Base-by-base conservation (phyloP, 2,329 filamentous ascomycete species). In the Pseudomassariella vexata region DNA sequence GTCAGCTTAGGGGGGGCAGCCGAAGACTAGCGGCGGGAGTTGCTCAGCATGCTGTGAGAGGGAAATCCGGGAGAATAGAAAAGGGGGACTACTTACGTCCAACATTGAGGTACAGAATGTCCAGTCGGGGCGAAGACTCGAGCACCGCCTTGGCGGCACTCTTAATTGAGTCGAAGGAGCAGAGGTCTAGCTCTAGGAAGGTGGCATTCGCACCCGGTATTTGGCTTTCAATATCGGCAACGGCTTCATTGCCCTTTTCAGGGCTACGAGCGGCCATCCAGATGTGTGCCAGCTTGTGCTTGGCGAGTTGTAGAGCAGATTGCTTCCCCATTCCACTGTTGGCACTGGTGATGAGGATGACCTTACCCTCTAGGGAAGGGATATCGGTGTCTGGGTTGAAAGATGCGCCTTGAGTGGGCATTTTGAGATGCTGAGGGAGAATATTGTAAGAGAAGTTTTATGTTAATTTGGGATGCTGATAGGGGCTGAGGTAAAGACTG, bases 101-200 rank as follows among this genome's bases (percentile, higher is more conserved):
- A 0, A 61, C 62, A 29, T 66, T 66, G 17, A 56, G 51, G 22
- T 65, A 51, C 5, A 68, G 47, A 25, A 66, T 56, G 42, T 68
- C 62, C 2, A 67, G 46, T 9, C 49, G 45, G 4, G 41, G 29
- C 15, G 46, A 45, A 10, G 50, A 36, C 2, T 44, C 29, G 0
- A 41, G 19, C 32, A 63, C 53, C 1, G 44, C 30, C 1, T 48
- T 37, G 5, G 56, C 56, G 1, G 55, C 53, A 5, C 38, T 20
- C 19, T 50, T 46, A 15, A 63, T 49, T 2, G 49, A 54, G 9
- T 42, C 34, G 3, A 65, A 38, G n/a, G 52, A 55, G 2, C 50
- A 38, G 12, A 66, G 53, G 39, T 64, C 55, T 40, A 58, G 51
- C 29, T 55, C 36, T 12, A 65, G 44, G 37, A 14, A 9, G 9